Conservation (phyloP, 257 asterid genomes). For the Prunella vulgaris region DNA sequence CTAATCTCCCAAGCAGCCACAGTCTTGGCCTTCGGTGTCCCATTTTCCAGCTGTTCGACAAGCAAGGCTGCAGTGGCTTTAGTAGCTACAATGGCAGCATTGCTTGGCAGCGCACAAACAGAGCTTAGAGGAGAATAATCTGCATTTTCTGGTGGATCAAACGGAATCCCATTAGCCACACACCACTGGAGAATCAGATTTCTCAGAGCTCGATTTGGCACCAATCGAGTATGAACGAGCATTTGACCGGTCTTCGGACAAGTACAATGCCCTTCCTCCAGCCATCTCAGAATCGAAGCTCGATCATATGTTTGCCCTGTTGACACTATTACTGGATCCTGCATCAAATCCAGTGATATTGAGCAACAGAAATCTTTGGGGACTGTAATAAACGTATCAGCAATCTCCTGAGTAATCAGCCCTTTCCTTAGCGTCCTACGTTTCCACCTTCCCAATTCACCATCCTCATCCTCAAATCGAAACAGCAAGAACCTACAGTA, state of each 20-base stretch:
- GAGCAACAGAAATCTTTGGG: constrained; percentile 93
- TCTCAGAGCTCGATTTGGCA: constrained; percentile 67
- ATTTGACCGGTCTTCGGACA: constrained; percentile 89
- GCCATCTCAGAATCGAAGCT: constrained; percentile 70
- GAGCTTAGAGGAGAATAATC: constrained; percentile 38
- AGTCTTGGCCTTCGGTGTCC: constrained; percentile 54
- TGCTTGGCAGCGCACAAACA: constrained; percentile 42
- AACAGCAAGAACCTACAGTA: constrained; percentile 78
- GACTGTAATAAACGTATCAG: constrained; percentile 56
- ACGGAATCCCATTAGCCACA: constrained; percentile 57
- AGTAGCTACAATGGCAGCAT: constrained; percentile 65
- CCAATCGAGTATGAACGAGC: constrained; percentile 56
- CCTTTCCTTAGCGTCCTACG: constrained; percentile 45
- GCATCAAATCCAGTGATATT: constrained; percentile 77
- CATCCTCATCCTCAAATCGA: constrained; percentile 72
- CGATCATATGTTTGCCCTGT: constrained; percentile 96
- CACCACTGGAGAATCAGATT: constrained; percentile 81
- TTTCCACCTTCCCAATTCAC: constrained; percentile 48
- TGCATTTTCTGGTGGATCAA: constrained; percentile 50
- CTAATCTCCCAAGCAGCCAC: constrained; percentile 82
- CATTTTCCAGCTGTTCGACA: constrained; percentile 58
- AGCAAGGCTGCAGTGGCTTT: constrained; percentile 61
- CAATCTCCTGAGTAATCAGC: constrained; percentile 54
- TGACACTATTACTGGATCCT: constrained; percentile 77
- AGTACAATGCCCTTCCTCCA: constrained; percentile 79